Percentiles rank a stretch among this genome's conserved stretches.
Evolutionary conservation across 2,329 filamentous ascomycete species (phyloP).

Genomic region (Epichloe sylvatica): DNA sequence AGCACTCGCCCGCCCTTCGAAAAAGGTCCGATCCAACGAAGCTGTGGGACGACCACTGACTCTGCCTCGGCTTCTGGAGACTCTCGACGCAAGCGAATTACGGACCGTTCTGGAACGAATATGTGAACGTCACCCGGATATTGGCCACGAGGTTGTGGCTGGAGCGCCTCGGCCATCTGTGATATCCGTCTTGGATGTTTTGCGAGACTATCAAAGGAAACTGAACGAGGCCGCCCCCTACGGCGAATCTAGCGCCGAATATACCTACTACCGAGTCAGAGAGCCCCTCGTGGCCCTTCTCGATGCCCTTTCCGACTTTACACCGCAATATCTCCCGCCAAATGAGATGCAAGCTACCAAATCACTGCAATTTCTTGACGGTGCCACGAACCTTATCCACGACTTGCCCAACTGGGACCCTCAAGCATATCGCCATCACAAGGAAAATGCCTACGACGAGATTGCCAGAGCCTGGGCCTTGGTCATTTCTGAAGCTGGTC

Average conservation of each 20-base stretch:
- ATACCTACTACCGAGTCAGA: slow-evolving; percentile 85
- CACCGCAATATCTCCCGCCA: slow-evolving; percentile 86
- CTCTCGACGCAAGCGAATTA: slow-evolving; percentile 72
- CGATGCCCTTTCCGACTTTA: slow-evolving; percentile 86
- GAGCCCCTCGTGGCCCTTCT: slow-evolving; percentile 67
- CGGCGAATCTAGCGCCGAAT: slow-evolving; percentile 74
- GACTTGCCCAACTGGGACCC: slow-evolving; percentile 82
- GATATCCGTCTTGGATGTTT: slow-evolving; percentile 61
- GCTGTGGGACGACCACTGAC: slow-evolving; percentile 42
- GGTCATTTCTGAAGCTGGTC: slow-evolving; percentile 80
- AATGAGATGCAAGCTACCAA: slow-evolving; percentile 72
- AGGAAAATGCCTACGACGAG: slow-evolving; percentile 91
- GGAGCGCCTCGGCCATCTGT: slow-evolving; percentile 81
- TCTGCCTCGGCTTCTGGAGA: slow-evolving; percentile 72
- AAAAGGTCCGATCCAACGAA: slow-evolving; percentile 51
- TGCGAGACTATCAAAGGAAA: slow-evolving; percentile 66
- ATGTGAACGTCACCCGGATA: slow-evolving; percentile 76
- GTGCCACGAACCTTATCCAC: slow-evolving; percentile 81
- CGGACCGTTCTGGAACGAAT: slow-evolving; percentile 78
- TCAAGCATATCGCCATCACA: slow-evolving; percentile 78
- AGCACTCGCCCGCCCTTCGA: slow-evolving; percentile 51
- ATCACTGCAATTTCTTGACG: slow-evolving; percentile 78
- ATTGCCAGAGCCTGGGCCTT: slow-evolving; percentile 86
- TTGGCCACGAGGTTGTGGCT: slow-evolving; percentile 70
- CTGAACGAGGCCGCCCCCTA: slow-evolving; percentile 74